Evolutionary conservation across 352 stramenopile genomes (phyloP), one percentile per base, ranked within the genome.

Genomic region (Phytophthora hybrid): DNA sequence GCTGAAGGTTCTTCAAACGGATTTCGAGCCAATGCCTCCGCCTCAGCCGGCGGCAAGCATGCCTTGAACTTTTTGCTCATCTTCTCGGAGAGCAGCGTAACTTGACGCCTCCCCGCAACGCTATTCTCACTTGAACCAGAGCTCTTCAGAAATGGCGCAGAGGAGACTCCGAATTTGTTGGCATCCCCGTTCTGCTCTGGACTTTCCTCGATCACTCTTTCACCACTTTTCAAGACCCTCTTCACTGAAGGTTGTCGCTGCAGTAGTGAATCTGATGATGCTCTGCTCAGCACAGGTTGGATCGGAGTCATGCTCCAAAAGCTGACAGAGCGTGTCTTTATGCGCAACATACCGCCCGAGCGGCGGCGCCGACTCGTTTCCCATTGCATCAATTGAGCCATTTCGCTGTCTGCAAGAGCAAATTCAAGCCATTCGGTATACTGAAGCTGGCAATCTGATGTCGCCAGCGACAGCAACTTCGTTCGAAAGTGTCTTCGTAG

Each of bases 41-140:
- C 34, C 7, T 74, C 69, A 41, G 72, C 52, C 21, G 72, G 56
- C 32, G 79, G 58, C 55, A 75, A 84, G 19, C 71, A 83, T 11
- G 73, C 57, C 49, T 80, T 73, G 47, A 84, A 89, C 49, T 88
- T 92, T 56, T 87, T 87, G 19, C 46, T 68, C 77, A 90, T 79
- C 7, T 76, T 78, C 26, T 71, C 77, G 3, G 81, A 83, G n/a
- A 92, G 63, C 4, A 92, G 64, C n/a, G 79, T 79, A 21, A 92
- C 21, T 46, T 63, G 69, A 19, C 53, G 66, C 16, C 47, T 34
- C 9, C 56, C 69, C 46, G 41, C 23, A 53, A 58, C 13, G 9
- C 53, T 54, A 55, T 69, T 41, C 13, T 26, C 37, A 5, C 19
- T 29, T 31, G 51, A 49, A 4, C 37, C 69, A 10, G 57, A 16